Conservation (phyloP, 345 rosid genomes). For the Camelina sativa region DNA sequence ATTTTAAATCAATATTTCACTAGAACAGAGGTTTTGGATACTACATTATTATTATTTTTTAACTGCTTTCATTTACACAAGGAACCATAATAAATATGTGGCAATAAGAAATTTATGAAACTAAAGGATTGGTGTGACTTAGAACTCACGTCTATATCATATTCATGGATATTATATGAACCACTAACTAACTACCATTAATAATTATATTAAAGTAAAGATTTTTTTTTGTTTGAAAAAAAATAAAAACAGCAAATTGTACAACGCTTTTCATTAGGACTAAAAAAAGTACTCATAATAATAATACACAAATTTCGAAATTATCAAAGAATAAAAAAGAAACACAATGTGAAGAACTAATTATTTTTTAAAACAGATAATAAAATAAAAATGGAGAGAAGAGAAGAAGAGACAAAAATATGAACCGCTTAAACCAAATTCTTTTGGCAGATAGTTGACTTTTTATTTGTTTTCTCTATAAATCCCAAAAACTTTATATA, state of each 20-base stretch:
- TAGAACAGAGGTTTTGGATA: neutral
- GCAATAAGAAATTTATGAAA: constrained; percentile 22
- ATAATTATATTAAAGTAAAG: constrained; percentile 5
- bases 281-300: neutral
- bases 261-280: neutral
- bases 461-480: constrained; percentile 37
- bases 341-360: neutral
- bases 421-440: constrained; percentile 38
- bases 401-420: constrained; percentile 36
- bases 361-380: neutral
- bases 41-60: neutral
- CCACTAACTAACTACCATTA: constrained; percentile 6
- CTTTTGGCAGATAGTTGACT: constrained; percentile 47
- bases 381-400: neutral
- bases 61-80: neutral
- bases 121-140: constrained; percentile 36
- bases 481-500: neutral
- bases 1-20: neutral
- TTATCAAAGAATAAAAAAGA: neutral
- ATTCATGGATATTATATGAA: constrained; percentile 40
- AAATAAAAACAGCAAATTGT: neutral
- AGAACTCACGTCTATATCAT: constrained; percentile 43
- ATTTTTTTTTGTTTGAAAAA: neutral
- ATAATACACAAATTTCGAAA: neutral
- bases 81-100: too few relatives aligned